Conservation (phyloP, 1,284 basidiomycete species). For the Pseudozyma tsukubaensis region DNA sequence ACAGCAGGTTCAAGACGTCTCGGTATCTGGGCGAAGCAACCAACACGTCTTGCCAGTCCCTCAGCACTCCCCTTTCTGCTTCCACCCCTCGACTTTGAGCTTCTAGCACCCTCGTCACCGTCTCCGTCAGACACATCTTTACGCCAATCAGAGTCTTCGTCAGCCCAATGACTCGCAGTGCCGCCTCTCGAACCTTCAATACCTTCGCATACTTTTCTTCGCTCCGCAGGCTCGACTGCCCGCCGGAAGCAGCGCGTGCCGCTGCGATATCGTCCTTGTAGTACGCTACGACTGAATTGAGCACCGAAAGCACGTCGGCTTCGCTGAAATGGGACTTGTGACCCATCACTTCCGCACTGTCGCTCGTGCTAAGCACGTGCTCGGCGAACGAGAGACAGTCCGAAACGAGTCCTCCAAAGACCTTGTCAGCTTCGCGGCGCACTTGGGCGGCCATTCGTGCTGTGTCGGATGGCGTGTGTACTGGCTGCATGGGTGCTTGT, state of each 20-base stretch:
- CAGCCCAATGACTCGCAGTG: conserved; percentile 7
- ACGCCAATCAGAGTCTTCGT: conserved; percentile 19
- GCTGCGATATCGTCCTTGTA: conserved; percentile 19
- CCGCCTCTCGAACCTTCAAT: conserved; percentile 1
- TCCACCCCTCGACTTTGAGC: neutral
- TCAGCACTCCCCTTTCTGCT: conserved; percentile 1
- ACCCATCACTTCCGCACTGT: conserved; percentile 7
- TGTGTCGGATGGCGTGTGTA: neutral
- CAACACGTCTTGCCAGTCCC: conserved; percentile 20
- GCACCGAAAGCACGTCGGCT: conserved; percentile 25
- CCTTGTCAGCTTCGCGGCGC: conserved; percentile 8
- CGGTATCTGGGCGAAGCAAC: conserved; percentile 2
- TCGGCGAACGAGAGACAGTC: conserved; percentile 44
- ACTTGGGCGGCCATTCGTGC: conserved; percentile 10
- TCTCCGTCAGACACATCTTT: conserved; percentile 23
- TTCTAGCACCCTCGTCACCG: conserved; percentile 2
- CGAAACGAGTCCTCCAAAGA: conserved; percentile 17
- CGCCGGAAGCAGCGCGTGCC: conserved; percentile 1
- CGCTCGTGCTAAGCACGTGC: conserved; percentile 20
- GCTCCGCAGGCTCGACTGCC: neutral
- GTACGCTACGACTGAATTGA: conserved; percentile 12
- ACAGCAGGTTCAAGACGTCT: conserved; percentile 1
- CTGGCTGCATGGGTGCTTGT: neutral
- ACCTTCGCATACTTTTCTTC: conserved; percentile 20
- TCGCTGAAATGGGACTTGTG: conserved; percentile 12